Percentiles rank a stretch among this genome's conserved stretches.
phyloP scores from a whole-genome alignment of 2,329 filamentous ascomycete genomes.

The Remersonia thermophila region DNA sequence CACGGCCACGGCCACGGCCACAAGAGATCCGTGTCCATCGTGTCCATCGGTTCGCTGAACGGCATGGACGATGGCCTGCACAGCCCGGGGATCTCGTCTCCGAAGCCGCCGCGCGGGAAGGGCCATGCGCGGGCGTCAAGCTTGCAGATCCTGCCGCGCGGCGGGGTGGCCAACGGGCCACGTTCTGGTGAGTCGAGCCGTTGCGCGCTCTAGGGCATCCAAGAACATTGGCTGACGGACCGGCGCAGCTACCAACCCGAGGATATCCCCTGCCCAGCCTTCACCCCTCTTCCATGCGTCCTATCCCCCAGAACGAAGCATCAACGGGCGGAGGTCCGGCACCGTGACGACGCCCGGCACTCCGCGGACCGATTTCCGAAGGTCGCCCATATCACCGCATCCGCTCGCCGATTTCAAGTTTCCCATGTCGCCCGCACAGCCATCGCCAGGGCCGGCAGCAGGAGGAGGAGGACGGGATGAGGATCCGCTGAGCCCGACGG shows the following conservation, averaged over 20 bases:
- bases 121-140: conserved; percentile 71
- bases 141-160: conserved; percentile 56
- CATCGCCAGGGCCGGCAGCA: conserved; percentile 22
- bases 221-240: conserved; percentile 8
- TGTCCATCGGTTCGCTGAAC: conserved; percentile 55
- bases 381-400: conserved; percentile 29
- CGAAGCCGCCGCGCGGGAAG: conserved; percentile 41
- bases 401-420: conserved; percentile 46
- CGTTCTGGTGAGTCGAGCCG: conserved; percentile 25
- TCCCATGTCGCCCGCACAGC: conserved; percentile 34
- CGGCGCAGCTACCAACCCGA: conserved; percentile 26
- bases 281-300: conserved; percentile 44
- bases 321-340: conserved; percentile 26
- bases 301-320: conserved; percentile 38
- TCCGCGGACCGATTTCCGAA: conserved; percentile 24
- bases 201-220: background rate
- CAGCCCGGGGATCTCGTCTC: conserved; percentile 22
- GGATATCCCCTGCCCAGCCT: conserved; percentile 31
- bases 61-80: conserved; percentile 31
- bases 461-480: conserved; percentile 18
- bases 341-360: conserved; percentile 34
- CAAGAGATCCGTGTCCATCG: conserved; percentile 68
- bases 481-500: conserved; percentile 29
- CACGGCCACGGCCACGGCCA: conserved; percentile 45
- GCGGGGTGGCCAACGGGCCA: conserved; percentile 31